Base-by-base conservation (phyloP, 2,329 filamentous ascomycete species). In the Fusarium sp. region DNA sequence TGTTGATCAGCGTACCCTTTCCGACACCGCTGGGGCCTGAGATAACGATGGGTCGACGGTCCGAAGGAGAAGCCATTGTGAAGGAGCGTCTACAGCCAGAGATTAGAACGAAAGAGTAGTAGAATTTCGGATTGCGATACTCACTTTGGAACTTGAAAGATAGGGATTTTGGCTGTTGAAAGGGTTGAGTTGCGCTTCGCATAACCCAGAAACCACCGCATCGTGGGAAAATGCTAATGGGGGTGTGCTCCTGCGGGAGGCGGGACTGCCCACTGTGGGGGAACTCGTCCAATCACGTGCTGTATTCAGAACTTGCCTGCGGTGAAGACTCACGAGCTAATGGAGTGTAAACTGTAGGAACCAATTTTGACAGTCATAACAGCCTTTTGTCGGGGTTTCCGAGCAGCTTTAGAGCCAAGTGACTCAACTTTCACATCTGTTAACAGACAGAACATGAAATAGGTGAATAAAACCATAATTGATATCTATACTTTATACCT, bases 21-120 rank as follows among this genome's bases (percentile, higher is more conserved):
- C 92, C 92, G 47, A 92, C 88, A 77, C 92, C 92, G 13, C 88
- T 91, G 65, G 92, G 92, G 56, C 92, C 92, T 48, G 89, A 93
- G 79, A 96, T 91, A 73, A 96, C 89, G 74, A 95, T 84, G 15
- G 91, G 92, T 32, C 87, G 86, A 70, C 80, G 79, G 75, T 87
- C 84, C 54, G 80, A 70, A 15, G 83, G 81, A 40, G 46, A 68
- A 56, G 71, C 65, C 72, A 74, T 74, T 61, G 67, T 61, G 65
- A 72, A 65, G 25, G 47, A 68, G 49, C 56, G 67, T 50, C 67
- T 70, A 4, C 2, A 13, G 50, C 4, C 5, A 37, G 4, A 6
- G 3, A 4, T 40, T 22, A 40, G 19, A 22, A 5, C 4, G 30
- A 32, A 4, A 3, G 1, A 8, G 8, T 1, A 10, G 5, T 4